These are phyloP conservation scores for Kurtzmaniella fragi DNA, from an alignment of 805 yeast species.

Conservation along the genomic window DNA sequence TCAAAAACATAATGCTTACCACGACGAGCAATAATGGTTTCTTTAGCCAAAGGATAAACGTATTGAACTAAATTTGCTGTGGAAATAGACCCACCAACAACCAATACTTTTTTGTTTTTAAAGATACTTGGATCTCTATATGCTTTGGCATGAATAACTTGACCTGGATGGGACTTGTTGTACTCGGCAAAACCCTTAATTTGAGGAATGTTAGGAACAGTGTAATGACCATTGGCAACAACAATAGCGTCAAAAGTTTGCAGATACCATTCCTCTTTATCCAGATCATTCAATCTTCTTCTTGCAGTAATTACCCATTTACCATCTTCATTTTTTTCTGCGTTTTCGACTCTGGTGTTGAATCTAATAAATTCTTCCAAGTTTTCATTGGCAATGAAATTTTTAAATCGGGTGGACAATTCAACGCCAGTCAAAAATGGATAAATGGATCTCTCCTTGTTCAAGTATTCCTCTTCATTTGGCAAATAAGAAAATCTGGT, in stretches of 20 bases:
- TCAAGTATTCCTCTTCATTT: slow-evolving; percentile 15
- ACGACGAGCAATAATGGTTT: slow-evolving; percentile 22
- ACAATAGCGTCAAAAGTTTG: slow-evolving; percentile 57
- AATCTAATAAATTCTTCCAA: slow-evolving; percentile 29
- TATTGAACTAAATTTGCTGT: slow-evolving; percentile 43
- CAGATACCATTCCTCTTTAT: slow-evolving; percentile 34
- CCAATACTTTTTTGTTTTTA: slow-evolving; percentile 33
- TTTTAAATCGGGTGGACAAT: slow-evolving; percentile 18
- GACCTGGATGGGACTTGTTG: slow-evolving; percentile 37
- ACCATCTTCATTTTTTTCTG: slow-evolving; percentile 20
- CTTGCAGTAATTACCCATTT: slow-evolving; percentile 36
- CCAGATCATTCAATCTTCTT: slow-evolving; percentile 4
- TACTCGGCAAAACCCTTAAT: slow-evolving; percentile 50
- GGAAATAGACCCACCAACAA: slow-evolving; percentile 41
- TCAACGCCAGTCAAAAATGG: slow-evolving; percentile 37
- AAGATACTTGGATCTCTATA: slow-evolving; percentile 46
- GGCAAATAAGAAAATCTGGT: slow-evolving; percentile 34
- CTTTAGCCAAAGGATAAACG: slow-evolving; percentile 19
- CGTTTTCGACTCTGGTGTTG: slow-evolving; percentile 36
- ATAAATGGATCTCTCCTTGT: slow-evolving; percentile 19
- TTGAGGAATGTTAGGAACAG: slow-evolving; percentile 56
- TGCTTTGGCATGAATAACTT: slow-evolving; percentile 53
- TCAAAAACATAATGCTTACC: slow-evolving; percentile 21
- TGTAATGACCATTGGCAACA: slow-evolving; percentile 61
- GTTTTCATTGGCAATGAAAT: slow-evolving; percentile 21